Base-by-base conservation (phyloP, 305 asterid species). In the Striga hermonthica region DNA sequence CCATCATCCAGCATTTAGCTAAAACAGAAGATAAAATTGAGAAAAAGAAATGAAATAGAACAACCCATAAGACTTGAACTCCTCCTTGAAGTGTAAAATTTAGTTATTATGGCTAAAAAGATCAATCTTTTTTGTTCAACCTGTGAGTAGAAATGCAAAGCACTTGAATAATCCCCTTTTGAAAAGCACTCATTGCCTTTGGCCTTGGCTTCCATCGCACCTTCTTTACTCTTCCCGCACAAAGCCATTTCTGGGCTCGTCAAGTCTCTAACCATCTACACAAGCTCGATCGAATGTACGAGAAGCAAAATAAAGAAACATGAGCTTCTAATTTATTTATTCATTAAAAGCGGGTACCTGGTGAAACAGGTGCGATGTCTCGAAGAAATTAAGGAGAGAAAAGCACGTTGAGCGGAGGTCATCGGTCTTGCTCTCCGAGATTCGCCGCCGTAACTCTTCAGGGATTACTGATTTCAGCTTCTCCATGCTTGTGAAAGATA, bases 171-270 rank as follows among this genome's bases (percentile, higher is more conserved):
- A 68, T 89, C 96, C 69, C 89, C 85, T 50, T 74, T 79, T 77
- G 88, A 79, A 65, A 87, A 87, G 83, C 86, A 80, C 48, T 79
- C 74, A 66, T 92, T 90, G 62, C 97, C 98, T 72, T 80, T 79
- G 44, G 79, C 76, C 80, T 89, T 92, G 55, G 78, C 75, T 76
- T 82, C 93, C 66, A 79, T 40, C 48, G 95, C 95, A 85, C 80
- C 88, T 69, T 73, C 83, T 70, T 77, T 76, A 63, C 82, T 78
- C 88, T 91, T 91, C 52, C 83, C 72, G 54, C 97, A 87, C 67
- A 91, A 81, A 68, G 80, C 82, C 70, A 56, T 74, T 74, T 82
- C 77, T 13, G 84, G 74, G 79, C 83, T 89, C 52, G 95, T 85
- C 88, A 87, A 82, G 57, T 89, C 95, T 35, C 81, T 73, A 61